Conservation (phyloP, 108 stramenopile species). For the Cylindrotheca fusiformis region DNA sequence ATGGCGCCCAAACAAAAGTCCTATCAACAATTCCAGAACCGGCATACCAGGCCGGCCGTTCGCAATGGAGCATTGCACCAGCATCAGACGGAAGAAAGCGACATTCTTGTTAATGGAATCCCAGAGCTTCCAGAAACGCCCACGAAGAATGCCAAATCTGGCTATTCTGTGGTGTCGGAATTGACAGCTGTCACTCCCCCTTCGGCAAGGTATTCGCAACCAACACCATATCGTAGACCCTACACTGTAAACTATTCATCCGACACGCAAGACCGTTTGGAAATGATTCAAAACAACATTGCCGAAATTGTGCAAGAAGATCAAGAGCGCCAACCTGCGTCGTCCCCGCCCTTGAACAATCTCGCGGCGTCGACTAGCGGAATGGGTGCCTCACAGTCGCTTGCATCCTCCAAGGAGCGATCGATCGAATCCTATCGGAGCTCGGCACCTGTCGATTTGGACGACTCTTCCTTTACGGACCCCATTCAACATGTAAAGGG, state of each 20-base stretch:
- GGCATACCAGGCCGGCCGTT: neutral
- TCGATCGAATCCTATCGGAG: conserved; percentile 6
- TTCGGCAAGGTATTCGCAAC: neutral
- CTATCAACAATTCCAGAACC: neutral
- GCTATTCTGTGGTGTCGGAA: neutral
- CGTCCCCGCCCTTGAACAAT: neutral
- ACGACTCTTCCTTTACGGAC: conserved; percentile 33
- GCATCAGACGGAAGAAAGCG: neutral
- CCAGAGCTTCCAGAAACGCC: too few species aligned
- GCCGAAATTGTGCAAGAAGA: neutral
- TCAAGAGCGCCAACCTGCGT: neutral
- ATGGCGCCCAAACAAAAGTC: neutral
- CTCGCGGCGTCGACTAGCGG: too few species aligned
- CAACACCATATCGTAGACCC: neutral
- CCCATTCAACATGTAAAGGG: conserved; percentile 27
- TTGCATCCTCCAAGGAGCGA: neutral
- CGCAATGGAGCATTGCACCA: neutral
- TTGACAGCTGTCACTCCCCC: neutral
- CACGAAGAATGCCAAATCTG: neutral
- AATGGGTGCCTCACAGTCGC: neutral
- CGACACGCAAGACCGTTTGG: neutral
- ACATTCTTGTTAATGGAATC: neutral
- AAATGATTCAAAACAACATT: neutral
- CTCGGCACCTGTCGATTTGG: conserved; percentile 35
- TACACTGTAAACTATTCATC: neutral